Percentiles rank a stretch among this genome's conserved stretches.
Conservation (phyloP, 2,329 filamentous ascomycete genomes). For the Alternaria sp. region DNA sequence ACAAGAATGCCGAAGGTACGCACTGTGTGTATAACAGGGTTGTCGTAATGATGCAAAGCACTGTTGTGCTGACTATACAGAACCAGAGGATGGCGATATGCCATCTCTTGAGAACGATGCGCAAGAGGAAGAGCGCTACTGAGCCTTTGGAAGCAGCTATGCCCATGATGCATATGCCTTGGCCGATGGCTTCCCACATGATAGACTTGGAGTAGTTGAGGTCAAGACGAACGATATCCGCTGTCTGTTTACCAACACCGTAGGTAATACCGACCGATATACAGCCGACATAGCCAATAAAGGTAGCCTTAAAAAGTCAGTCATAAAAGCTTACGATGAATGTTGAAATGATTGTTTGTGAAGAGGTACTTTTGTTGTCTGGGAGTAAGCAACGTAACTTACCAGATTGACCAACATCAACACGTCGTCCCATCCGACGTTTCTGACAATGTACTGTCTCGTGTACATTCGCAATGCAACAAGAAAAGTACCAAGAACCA, state of each 20-base stretch:
- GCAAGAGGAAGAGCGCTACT: slow-evolving; percentile 42
- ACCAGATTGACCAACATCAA: slow-evolving; percentile 41
- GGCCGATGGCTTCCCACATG: slow-evolving; percentile 43
- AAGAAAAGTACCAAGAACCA: slow-evolving; percentile 34
- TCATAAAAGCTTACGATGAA: neutral
- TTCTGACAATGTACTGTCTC: slow-evolving; percentile 36
- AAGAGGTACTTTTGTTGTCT: neutral
- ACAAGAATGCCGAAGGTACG: slow-evolving; percentile 35
- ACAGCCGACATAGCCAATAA: slow-evolving; percentile 37
- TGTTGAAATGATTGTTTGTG: neutral
- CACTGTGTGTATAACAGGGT: slow-evolving; percentile 40
- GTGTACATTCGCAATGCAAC: slow-evolving; percentile 40
- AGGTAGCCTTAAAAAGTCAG: slow-evolving; percentile 25
- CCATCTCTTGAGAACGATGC: slow-evolving; percentile 41
- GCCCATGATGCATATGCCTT: slow-evolving; percentile 43
- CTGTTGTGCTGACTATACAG: slow-evolving; percentile 37
- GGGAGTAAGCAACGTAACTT: slow-evolving; percentile 1
- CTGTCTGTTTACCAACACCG: slow-evolving; percentile 39
- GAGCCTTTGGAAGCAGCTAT: slow-evolving; percentile 43
- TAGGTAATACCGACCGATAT: slow-evolving; percentile 36
- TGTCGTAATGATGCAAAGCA: slow-evolving; percentile 38
- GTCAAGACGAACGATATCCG: slow-evolving; percentile 24
- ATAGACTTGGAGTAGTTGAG: slow-evolving; percentile 41
- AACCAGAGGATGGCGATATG: slow-evolving; percentile 43
- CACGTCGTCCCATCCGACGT: slow-evolving; percentile 41